These are phyloP conservation scores for Lactuca saligna DNA, from an alignment of 129 eudicot genomes.

Conservation along the genomic window DNA sequence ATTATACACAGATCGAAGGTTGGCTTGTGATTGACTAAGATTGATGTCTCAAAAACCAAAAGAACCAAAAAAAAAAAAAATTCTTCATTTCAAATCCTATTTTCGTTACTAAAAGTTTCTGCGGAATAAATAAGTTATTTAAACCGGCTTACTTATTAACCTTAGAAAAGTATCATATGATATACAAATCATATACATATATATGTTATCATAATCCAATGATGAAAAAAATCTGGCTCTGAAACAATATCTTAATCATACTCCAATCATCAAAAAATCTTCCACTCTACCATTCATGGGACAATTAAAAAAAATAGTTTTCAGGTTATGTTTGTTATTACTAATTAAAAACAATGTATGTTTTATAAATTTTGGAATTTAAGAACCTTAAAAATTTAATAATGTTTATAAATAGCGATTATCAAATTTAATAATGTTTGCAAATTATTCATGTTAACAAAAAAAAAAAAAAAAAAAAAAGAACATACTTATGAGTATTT, in stretches of 20 bases:
- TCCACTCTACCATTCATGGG: background rate
- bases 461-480: background rate
- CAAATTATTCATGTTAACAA: background rate
- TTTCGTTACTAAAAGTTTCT: background rate
- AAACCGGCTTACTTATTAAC: background rate
- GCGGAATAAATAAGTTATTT: too few relatives aligned
- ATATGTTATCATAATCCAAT: too few relatives aligned
- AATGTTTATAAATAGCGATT: too few relatives aligned
- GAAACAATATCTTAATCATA: background rate
- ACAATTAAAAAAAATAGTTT: too few relatives aligned
- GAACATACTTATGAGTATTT: too few relatives aligned
- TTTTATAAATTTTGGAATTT: background rate
- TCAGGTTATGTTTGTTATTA: background rate
- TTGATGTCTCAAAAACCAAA: background rate
- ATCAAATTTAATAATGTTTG: too few relatives aligned
- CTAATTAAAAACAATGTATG: too few relatives aligned
- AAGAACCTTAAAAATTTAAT: background rate
- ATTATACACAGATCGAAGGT: background rate
- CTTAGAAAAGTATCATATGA: background rate
- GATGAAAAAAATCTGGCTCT: too few relatives aligned
- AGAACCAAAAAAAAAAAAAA: too few relatives aligned
- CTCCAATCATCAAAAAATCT: too few relatives aligned
- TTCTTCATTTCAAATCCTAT: background rate
- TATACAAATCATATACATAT: too few relatives aligned
- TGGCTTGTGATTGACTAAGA: background rate